Evolutionary conservation across 305 asterid species (phyloP).

Genomic region (Fraxinus floribunda): DNA sequence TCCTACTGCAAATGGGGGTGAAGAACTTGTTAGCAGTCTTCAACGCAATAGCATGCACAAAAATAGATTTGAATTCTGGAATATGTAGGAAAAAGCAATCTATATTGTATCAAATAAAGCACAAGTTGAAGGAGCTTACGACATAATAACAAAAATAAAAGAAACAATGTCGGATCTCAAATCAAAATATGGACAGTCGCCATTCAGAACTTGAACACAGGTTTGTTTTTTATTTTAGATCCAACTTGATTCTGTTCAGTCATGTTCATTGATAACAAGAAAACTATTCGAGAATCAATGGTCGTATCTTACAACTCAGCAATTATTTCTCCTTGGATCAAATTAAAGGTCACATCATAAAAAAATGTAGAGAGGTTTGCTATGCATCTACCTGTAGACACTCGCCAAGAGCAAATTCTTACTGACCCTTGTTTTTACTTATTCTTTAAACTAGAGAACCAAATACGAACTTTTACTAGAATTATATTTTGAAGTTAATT

Average conservation of each 20-base stretch:
- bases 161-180: background rate
- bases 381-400: background rate
- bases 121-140: background rate
- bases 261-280: background rate
- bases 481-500: background rate
- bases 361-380: background rate
- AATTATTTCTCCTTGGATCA: background rate
- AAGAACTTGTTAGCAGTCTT: conserved; percentile 25
- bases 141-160: background rate
- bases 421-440: background rate
- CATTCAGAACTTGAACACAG: background rate
- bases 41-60: background rate
- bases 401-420: background rate
- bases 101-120: background rate
- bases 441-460: background rate
- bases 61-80: background rate
- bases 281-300: background rate
- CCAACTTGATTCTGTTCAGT: background rate
- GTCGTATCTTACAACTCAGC: background rate
- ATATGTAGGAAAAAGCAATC: background rate
- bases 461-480: background rate
- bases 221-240: background rate
- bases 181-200: background rate
- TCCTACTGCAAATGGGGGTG: conserved; percentile 55
- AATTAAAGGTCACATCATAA: background rate